Base-by-base conservation (phyloP, 192 early-diverging fungal genomes). In the Irineochytrium annulatum region DNA sequence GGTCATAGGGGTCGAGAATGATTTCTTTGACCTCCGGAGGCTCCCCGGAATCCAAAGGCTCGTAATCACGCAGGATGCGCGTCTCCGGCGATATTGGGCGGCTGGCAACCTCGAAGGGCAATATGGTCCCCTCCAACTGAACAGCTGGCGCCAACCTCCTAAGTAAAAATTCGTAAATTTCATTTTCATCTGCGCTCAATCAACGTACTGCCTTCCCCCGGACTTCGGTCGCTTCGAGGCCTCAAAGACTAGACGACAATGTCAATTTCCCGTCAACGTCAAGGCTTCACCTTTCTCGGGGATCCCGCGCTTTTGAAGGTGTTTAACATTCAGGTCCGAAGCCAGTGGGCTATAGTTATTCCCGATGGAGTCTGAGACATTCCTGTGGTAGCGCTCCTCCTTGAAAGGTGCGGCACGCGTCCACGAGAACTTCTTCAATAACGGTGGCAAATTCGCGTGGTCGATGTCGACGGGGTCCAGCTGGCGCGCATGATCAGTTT, bases 381-480 rank as follows among this genome's bases (percentile, higher is more conserved):
- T 37, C 34, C 83, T 56, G 48, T 70, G 52, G 51, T 74, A 68
- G 8, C 65, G 48, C 46, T 85, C 80, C 63, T 85, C 83, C 57
- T 85, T 85, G 68, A 77, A 84, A 1, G 83, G 83, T 3, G 83
- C 78, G 1, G 77, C 79, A 0, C 65, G 56, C 4, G 83, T 85
- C 78, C 83, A 80, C 16, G 83, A 85, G 62, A 82, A 83, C 30
- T 68, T 60, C 49, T 85, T 85, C 31, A 85, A 62, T 0, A 85
- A 58, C n/a, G 73, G 73, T 14, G 77, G 77, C 2, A 79, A 48
- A 30, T 67, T 62, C 19, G 70, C 70, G 5, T 59, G 52, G 20
- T 69, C 72, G 19, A 69, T 43, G 51, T 74, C 71, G n/a, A 72
- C 31, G 0, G 63, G 63, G 13, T n/a, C n/a, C 26, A 60, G 6